Base-by-base conservation (phyloP, 2,329 filamentous ascomycete species). In the Colletotrichum acutatum region DNA sequence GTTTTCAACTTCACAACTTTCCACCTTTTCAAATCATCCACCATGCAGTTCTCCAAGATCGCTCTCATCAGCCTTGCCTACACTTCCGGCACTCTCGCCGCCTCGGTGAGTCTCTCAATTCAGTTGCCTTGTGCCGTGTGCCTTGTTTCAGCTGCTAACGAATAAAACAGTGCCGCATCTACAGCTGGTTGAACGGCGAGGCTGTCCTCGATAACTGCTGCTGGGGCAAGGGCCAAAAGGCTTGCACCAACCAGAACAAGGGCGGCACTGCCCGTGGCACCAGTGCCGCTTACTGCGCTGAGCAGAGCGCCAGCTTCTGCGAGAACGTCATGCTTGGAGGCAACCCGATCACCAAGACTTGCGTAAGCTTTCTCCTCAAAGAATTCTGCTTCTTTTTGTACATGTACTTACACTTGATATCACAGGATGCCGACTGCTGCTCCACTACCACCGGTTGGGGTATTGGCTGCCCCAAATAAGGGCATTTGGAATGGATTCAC, bases 181-280 rank as follows among this genome's bases (percentile, higher is more conserved):
- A 65, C 30, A 22, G 46, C 12, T 65, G 62, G 62, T 16, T 56
- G 9, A 32, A 37, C 9, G 62, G 62, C 22, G 62, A 65, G 1
- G 28, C 49, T 14, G 62, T 65, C n/a, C 62, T 65, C 5, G 62
- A 65, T 19, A 65, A 65, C 30, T 65, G 62, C 62, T 65, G 62
- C 46, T 65, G 62, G 62, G 62, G 62, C 5, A 65, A 65, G 22
- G 62, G 62, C 28, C 62, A 65, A 3, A 65, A 65, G 62, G 62
- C 62, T 54, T 65, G 62, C 49, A 65, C 49, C 14, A 65, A 56
- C 49, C 62, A 65, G 30, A 65, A 65, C 22, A 56, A 37, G 49
- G 49, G 49, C 22, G 62, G 62, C 14, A 65, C 62, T 19, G n/a
- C 30, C 19, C 62, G 62, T n/a, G 62, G 62, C 16, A 65, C 49